A percentile compares a stretch with the other conserved stretches of the same genome.
These are phyloP conservation scores for Pyricularia sp. DNA, from an alignment of 2,329 filamentous ascomycete genomes.

Conservation along the genomic window DNA sequence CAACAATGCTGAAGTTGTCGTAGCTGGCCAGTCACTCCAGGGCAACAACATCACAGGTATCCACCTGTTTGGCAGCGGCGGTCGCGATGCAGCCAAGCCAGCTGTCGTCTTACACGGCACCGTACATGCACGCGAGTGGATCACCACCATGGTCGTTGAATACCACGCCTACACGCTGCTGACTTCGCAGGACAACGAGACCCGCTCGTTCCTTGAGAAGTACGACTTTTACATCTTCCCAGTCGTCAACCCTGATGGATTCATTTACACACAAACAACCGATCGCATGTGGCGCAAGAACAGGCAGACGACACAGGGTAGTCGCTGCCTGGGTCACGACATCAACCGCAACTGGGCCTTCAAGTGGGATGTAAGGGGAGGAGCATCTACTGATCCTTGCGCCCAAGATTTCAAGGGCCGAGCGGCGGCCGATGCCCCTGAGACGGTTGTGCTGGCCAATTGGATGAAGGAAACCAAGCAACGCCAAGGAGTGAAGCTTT, in stretches of 20 bases:
- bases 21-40: constrained; percentile 32
- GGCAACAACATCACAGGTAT: constrained; percentile 49
- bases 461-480: constrained; percentile 22
- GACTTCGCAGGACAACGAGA: constrained; percentile 10
- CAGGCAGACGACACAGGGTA: constrained; percentile 29
- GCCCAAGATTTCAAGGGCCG: constrained; percentile 29
- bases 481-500: constrained; percentile 44
- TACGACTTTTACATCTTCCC: constrained; percentile 61
- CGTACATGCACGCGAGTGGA: constrained; percentile 53
- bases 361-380: constrained; percentile 32
- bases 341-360: constrained; percentile 43
- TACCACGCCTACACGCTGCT: constrained; percentile 41
- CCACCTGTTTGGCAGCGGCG: constrained; percentile 39
- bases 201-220: constrained; percentile 37
- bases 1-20: constrained; percentile 36
- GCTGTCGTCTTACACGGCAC: constrained; percentile 47
- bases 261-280: constrained; percentile 46
- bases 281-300: constrained; percentile 56
- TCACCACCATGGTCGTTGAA: constrained; percentile 44
- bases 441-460: constrained; percentile 36
- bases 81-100: constrained; percentile 35
- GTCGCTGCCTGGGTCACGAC: constrained; percentile 46
- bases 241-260: constrained; percentile 53
- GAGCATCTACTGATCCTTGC: constrained; percentile 34
- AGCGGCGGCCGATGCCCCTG: constrained; percentile 32